A percentile compares a stretch with the other conserved stretches of the same genome.
These are phyloP conservation scores for Umbelopsis vinacea DNA, from an alignment of 192 early-diverging fungal species.

Conservation along the genomic window DNA sequence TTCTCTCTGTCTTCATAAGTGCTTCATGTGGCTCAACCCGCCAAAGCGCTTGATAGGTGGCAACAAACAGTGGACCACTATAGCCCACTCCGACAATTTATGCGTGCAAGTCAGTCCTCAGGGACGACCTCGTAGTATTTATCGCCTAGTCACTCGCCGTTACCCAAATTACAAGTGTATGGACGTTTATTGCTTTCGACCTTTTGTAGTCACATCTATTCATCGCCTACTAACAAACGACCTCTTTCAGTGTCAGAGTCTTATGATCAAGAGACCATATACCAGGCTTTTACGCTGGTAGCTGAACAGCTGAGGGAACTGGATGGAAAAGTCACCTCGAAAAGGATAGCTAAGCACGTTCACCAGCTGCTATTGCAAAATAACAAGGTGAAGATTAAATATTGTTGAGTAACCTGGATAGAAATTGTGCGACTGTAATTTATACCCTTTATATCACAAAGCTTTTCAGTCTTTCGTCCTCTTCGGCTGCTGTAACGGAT, in stretches of 20 bases:
- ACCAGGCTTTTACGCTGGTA: not conserved
- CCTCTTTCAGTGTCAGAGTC: not conserved
- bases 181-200: not conserved
- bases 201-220: not conserved
- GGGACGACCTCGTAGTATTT: not conserved
- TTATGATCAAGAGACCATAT: slow-evolving; percentile 5
- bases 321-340: not conserved
- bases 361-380: slow-evolving; percentile 2
- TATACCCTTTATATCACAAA: not conserved
- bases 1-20: not conserved
- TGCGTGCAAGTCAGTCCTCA: slow-evolving; percentile 4
- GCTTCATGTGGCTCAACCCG: slow-evolving; percentile 18
- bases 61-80: slow-evolving; percentile 1
- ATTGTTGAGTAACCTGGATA: not conserved
- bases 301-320: slow-evolving; percentile 1
- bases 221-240: not conserved
- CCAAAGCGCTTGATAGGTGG: slow-evolving; percentile 14
- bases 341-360: slow-evolving; percentile 7
- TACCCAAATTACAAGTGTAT: slow-evolving; percentile 14
- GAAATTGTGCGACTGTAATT: not conserved
- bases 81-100: slow-evolving; percentile 1
- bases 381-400: not conserved
- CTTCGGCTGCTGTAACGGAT: not conserved
- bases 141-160: slow-evolving; percentile 10
- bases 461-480: not conserved